Percentiles rank a stretch among this genome's conserved stretches.
Evolutionary conservation across 371 early-diverging fungal species (phyloP).

Genomic region (Lichtheimia ramosa): DNA sequence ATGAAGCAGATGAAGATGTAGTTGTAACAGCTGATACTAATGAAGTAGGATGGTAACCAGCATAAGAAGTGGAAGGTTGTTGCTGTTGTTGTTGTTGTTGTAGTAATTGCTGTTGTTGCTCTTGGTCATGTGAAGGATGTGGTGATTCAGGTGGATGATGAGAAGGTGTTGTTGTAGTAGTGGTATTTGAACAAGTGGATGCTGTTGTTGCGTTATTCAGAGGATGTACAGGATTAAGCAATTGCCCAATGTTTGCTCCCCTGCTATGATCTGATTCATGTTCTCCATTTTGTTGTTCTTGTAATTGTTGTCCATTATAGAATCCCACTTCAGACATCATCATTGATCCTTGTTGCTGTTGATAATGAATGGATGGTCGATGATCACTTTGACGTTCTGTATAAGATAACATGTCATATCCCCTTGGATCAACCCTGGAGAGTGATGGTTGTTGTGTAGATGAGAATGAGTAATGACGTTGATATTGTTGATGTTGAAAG

Average conservation of each 20-base stretch:
- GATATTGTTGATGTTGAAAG: conserved; percentile 19
- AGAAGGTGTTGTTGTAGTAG: not conserved
- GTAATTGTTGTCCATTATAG: not conserved
- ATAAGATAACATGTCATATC: conserved; percentile 11
- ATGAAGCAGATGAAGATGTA: not conserved
- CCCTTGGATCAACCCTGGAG: conserved; percentile 22
- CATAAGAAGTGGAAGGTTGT: not conserved
- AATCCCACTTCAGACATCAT: not conserved
- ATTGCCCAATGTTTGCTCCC: conserved; percentile 31
- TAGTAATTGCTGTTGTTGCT: not conserved
- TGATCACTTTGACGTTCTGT: not conserved
- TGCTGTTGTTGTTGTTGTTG: not conserved
- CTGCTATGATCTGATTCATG: conserved; percentile 10
- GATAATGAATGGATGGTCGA: no score
- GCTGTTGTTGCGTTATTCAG: conserved; percentile 15
- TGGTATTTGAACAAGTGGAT: no score
- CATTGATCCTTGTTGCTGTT: no score
- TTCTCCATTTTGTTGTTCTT: conserved; percentile 8
- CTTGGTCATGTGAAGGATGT: conserved; percentile 10
- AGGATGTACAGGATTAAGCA: conserved; percentile 43
- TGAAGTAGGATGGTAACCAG: conserved; percentile 1
- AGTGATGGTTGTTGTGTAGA: conserved; percentile 30
- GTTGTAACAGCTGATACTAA: conserved; percentile 2
- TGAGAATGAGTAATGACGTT: conserved; percentile 26
- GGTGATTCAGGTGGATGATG: conserved; percentile 3